Conservation (phyloP, 2,329 filamentous ascomycete species). For the Trichoderma cornu-damae region DNA sequence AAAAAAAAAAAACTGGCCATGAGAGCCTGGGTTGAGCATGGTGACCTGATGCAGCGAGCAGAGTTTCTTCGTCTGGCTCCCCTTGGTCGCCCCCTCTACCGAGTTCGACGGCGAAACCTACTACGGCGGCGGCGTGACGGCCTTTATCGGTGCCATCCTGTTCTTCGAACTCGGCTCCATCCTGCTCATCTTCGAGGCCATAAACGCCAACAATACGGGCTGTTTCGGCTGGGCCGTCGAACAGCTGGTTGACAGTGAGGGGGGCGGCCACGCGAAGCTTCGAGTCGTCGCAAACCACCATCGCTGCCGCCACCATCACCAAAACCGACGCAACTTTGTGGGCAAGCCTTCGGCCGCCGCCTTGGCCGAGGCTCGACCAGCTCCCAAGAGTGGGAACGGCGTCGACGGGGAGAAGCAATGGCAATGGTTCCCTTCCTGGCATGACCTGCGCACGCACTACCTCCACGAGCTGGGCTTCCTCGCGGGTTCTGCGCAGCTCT, state of each 20-base stretch:
- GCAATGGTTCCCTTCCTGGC: slow-evolving; percentile 55
- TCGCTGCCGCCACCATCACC: slow-evolving; percentile 29
- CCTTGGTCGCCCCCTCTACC: slow-evolving; percentile 46
- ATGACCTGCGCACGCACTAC: slow-evolving; percentile 56
- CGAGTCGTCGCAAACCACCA: slow-evolving; percentile 9
- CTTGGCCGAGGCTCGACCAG: neutral
- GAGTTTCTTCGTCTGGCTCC: slow-evolving; percentile 60
- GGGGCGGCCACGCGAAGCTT: slow-evolving; percentile 5
- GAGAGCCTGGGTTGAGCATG: neutral
- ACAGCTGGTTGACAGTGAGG: slow-evolving; percentile 35
- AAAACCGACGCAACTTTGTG: slow-evolving; percentile 24
- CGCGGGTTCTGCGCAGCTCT: slow-evolving; percentile 50
- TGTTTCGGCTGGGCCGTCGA: slow-evolving; percentile 68
- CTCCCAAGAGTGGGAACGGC: neutral
- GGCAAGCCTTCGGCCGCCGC: neutral
- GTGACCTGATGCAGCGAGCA: slow-evolving; percentile 42
- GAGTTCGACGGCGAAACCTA: slow-evolving; percentile 50
- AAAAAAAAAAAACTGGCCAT: slow-evolving; percentile 27
- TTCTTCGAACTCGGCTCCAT: slow-evolving; percentile 58
- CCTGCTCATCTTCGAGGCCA: slow-evolving; percentile 59
- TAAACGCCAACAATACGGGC: slow-evolving; percentile 60
- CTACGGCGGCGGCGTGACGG: slow-evolving; percentile 55
- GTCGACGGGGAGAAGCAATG: slow-evolving; percentile 35
- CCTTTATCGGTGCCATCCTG: slow-evolving; percentile 62
- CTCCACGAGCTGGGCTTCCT: slow-evolving; percentile 58